Evolutionary conservation across 1,284 basidiomycete genomes (phyloP).

Genomic region (Anthracocystis walkeri): DNA sequence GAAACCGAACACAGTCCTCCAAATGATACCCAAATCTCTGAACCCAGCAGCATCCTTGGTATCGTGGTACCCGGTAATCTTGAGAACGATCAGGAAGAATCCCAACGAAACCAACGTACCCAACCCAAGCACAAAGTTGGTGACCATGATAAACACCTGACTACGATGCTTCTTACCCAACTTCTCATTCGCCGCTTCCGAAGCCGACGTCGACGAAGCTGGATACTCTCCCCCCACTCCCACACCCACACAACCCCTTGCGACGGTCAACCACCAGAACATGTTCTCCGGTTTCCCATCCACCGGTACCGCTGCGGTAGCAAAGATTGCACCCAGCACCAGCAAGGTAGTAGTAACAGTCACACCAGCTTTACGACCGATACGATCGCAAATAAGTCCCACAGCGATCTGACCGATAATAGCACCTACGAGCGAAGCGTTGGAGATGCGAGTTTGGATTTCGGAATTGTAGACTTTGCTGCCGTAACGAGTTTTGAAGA

Average conservation of each 20-base stretch:
- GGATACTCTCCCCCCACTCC: constrained; percentile 84
- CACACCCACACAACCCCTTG: constrained; percentile 79
- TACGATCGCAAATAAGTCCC: constrained; percentile 78
- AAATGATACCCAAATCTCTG: constrained; percentile 77
- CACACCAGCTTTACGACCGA: constrained; percentile 72
- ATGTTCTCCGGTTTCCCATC: constrained; percentile 74
- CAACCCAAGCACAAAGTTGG: constrained; percentile 72
- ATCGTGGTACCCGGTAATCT: constrained; percentile 69
- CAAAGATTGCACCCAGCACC: constrained; percentile 78
- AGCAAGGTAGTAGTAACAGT: constrained; percentile 77
- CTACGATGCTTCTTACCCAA: constrained; percentile 75
- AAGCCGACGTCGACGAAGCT: constrained; percentile 77
- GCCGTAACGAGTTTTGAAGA: constrained; percentile 62
- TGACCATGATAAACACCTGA: constrained; percentile 81
- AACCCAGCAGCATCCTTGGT: constrained; percentile 71
- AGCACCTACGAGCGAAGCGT: constrained; percentile 79
- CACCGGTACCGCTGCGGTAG: constrained; percentile 78
- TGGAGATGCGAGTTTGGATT: constrained; percentile 79
- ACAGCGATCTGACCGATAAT: constrained; percentile 77
- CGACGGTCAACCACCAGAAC: constrained; percentile 82
- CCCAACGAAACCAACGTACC: constrained; percentile 77
- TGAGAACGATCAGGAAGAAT: constrained; percentile 79
- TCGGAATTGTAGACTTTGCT: constrained; percentile 74
- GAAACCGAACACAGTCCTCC: constrained; percentile 81
- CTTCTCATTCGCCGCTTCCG: constrained; percentile 80